These are phyloP conservation scores for Saposhnikovia divaricata DNA, from an alignment of 129 eudicot species.

Conservation along the genomic window DNA sequence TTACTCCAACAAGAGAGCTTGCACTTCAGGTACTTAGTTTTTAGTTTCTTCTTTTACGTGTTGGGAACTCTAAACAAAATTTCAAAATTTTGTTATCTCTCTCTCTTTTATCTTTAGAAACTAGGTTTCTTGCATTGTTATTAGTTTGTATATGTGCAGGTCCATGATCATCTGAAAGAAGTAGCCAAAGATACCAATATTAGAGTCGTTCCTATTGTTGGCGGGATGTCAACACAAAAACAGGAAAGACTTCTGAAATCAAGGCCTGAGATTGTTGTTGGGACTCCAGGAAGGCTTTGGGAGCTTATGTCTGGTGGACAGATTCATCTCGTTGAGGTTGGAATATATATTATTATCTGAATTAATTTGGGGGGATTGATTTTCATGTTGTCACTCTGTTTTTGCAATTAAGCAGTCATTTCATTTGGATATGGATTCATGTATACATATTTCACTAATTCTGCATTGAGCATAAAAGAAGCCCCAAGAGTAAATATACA, in stretches of 20 bases:
- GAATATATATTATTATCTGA: slow-evolving; percentile 7
- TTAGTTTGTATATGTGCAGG: slow-evolving; percentile 32
- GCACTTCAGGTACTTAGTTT: slow-evolving; percentile 69
- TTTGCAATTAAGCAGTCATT: neutral
- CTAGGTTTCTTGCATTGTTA: neutral
- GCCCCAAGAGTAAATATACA: neutral
- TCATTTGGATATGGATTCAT: neutral
- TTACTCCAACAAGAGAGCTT: slow-evolving; percentile 95
- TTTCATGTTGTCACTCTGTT: neutral
- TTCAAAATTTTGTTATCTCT: neutral
- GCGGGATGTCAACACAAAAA: slow-evolving; percentile 93
- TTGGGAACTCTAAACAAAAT: neutral
- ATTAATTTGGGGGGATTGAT: neutral
- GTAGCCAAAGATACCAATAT: slow-evolving; percentile 58
- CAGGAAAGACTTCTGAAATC: slow-evolving; percentile 86
- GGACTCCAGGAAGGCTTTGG: slow-evolving; percentile 98
- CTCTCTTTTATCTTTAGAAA: neutral
- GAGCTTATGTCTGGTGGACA: slow-evolving; percentile 98
- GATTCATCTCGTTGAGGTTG: slow-evolving; percentile 80
- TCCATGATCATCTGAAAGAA: slow-evolving; percentile 85
- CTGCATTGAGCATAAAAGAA: neutral
- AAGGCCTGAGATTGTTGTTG: slow-evolving; percentile 95
- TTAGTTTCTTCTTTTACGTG: slow-evolving; percentile 4
- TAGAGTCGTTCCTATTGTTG: slow-evolving; percentile 83
- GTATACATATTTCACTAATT: neutral